Conservation (phyloP, 108 stramenopile genomes). For the Nannochloropsis granulata region DNA sequence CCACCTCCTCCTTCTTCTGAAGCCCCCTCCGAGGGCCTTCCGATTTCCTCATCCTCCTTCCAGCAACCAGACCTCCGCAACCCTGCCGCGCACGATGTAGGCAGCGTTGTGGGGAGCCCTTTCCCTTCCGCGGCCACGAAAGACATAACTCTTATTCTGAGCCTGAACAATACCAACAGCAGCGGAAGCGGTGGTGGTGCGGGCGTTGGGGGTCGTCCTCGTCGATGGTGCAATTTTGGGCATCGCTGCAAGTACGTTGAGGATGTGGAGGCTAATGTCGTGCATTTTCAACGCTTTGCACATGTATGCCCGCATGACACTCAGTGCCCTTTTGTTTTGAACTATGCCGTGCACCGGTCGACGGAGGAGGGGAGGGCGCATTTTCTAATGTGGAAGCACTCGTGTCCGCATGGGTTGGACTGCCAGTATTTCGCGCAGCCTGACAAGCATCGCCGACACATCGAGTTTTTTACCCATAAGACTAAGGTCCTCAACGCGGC, state of each 20-base stretch:
- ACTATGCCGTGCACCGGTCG: not conserved
- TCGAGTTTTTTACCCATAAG: not conserved
- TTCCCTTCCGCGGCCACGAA: not conserved
- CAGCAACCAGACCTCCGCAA: not conserved
- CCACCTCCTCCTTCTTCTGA: not conserved
- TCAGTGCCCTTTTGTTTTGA: not conserved
- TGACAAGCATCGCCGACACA: not conserved
- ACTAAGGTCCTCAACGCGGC: not conserved
- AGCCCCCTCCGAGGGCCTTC: not conserved
- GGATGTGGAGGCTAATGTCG: not conserved
- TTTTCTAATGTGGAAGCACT: not conserved
- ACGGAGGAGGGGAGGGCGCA: not conserved
- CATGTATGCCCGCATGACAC: not conserved
- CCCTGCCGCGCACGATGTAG: not conserved
- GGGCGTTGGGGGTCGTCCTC: not conserved
- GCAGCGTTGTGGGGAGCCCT: not conserved
- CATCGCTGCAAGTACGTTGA: not conserved
- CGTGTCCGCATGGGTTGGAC: not conserved
- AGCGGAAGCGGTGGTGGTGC: not conserved
- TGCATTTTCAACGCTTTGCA: not conserved
- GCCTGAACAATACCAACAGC: not conserved
- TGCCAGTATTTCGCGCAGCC: not conserved
- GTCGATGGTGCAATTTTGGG: not conserved
- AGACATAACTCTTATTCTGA: not conserved
- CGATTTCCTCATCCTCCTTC: not conserved